Evolutionary conservation across 192 early-diverging fungal species (phyloP).

Genomic region (Podila verticillata): DNA sequence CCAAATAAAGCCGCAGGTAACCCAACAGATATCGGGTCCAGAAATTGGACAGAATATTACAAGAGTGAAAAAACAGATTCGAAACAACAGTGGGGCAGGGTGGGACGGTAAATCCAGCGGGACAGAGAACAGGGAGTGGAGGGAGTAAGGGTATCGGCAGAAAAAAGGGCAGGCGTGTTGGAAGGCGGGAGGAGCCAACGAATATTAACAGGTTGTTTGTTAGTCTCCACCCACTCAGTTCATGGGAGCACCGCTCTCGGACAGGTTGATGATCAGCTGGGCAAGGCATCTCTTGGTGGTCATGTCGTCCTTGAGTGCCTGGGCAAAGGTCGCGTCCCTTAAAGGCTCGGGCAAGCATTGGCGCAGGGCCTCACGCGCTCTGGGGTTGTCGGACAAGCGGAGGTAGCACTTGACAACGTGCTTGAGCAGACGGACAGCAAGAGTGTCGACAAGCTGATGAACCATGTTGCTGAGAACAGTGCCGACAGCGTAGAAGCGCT

Average conservation of each 20-base stretch:
- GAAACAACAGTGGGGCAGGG: background rate
- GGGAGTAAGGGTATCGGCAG: slow-evolving; percentile 5
- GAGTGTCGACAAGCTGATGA: slow-evolving; percentile 85
- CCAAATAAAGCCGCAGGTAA: background rate
- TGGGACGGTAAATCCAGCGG: background rate
- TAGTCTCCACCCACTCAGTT: background rate
- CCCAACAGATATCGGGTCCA: background rate
- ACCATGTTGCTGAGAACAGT: slow-evolving; percentile 96
- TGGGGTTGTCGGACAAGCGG: slow-evolving; percentile 91
- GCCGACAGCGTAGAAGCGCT: slow-evolving; percentile 94
- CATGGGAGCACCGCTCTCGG: slow-evolving; percentile 47
- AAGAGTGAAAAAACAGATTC: background rate
- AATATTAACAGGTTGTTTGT: background rate
- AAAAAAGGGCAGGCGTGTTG: background rate
- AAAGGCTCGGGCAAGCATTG: slow-evolving; percentile 91
- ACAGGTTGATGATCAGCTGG: slow-evolving; percentile 70
- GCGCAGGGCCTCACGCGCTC: slow-evolving; percentile 90
- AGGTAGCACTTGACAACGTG: slow-evolving; percentile 94
- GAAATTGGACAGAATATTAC: background rate
- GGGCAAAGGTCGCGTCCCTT: slow-evolving; percentile 86
- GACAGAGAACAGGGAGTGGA: background rate
- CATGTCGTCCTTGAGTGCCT: slow-evolving; percentile 88
- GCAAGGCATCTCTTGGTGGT: slow-evolving; percentile 87
- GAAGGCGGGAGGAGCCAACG: background rate
- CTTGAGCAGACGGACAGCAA: slow-evolving; percentile 88